Base-by-base conservation (phyloP, 495 filamentous ascomycete species). In the Penicillium canescens region DNA sequence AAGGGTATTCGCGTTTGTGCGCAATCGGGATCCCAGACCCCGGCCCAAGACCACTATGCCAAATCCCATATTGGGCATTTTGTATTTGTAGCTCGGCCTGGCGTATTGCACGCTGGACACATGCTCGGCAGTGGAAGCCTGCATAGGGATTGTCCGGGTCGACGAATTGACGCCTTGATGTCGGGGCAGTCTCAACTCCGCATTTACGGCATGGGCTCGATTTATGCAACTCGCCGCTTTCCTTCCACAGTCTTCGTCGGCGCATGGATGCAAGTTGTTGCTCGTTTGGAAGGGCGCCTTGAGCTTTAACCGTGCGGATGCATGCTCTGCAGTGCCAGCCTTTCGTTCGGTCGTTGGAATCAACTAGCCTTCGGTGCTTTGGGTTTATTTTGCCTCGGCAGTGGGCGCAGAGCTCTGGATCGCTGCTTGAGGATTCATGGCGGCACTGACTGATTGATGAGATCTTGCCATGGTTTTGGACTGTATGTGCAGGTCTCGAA, bases 301-400 rank as follows among this genome's bases (percentile, higher is more conserved):
- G 33, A 13, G 13, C 2, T 12, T 7, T 3, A 16, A 28, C 5
- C 20, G 10, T 43, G 8, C 31, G 33, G n/a, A 24, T 1, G 14
- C 49, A 51, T 2, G 49, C 9, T 24, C 42, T 51, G 40, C 49
- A 51, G n/a, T 51, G 40, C 49, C 49, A 51, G 40, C 49, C 49
- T 3, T 31, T 42, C 8, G 49, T 36, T 3, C 12, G 33, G n/a
- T 51, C 23, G 4, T 21, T 11, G 28, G 39, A 28, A 3, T 51
- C 49, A 13, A 42, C 39, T 5, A 20, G 39, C 34, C 14, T 51
- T 42, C 49, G 40, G 6, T 14, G 13, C 40, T 36, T 51, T 20
- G 40, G 38, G 3, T 11, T 42, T 3, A 40, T 23, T 9, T 11
- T 51, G 16, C 31, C 39, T 20, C 49, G 31, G 31, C 49, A 51